A percentile compares a stretch with the other conserved stretches of the same genome.
Conservation (phyloP, 495 filamentous ascomycete genomes). For the Aspergillus affinis region DNA sequence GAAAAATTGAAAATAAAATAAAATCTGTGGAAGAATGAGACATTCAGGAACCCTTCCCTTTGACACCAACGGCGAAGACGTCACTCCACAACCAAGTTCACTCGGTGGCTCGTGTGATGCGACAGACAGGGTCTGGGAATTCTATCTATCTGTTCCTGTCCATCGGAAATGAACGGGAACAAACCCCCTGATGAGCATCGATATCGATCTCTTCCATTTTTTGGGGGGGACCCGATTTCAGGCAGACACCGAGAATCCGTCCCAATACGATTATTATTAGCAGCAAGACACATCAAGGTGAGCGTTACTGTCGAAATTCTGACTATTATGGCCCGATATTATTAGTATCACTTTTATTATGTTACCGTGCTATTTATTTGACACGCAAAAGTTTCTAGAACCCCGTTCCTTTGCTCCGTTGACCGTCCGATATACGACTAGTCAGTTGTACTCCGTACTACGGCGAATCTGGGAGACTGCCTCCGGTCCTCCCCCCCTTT, state of each 20-base stretch:
- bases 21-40: not conserved
- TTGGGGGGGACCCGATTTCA: not conserved
- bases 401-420: slow-evolving; percentile 5
- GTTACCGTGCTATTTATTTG: slow-evolving; percentile 17
- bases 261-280: slow-evolving; percentile 4
- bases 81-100: not conserved
- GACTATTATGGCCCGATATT: slow-evolving; percentile 7
- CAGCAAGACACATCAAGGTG: not conserved
- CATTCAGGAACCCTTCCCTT: not conserved
- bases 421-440: not conserved
- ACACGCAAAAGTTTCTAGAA: slow-evolving; percentile 12
- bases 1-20: not conserved
- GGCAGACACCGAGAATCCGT: not conserved
- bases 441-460: not conserved
- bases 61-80: not conserved
- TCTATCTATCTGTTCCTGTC: not conserved
- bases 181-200: not conserved
- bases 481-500: not conserved
- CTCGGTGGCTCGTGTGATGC: not conserved
- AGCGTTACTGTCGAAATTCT: not conserved
- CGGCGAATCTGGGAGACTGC: not conserved
- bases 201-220: not conserved
- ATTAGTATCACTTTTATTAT: slow-evolving; percentile 13
- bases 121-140: not conserved
- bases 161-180: not conserved